Evolutionary conservation across 192 early-diverging fungal genomes (phyloP), one percentile per base, ranked within the genome.

Genomic region (Backusella luteola): DNA sequence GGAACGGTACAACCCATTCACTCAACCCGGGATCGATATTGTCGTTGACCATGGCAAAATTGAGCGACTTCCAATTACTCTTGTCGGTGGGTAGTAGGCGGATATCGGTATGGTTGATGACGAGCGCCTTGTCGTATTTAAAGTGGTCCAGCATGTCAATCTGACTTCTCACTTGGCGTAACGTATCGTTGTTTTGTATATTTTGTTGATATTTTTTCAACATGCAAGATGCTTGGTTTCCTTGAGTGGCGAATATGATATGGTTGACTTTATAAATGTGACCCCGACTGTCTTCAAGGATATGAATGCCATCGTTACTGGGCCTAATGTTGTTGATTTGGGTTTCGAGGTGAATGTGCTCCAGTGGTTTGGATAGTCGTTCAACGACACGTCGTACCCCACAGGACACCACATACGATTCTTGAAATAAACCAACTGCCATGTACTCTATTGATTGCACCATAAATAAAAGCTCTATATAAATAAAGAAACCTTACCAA

Each of bases 91-190:
- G 86, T 26, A 87, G 73, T 32, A 87, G 75, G 15, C 79, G 72
- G 0, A 81, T 84, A 23, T 87, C 86, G 0, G 84, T 87, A 32
- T 87, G 86, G 39, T 85, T 85, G 17, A 87, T 80, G 8, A 87
- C 86, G 7, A 85, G 72, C 0, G 86, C 84, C 2, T 80, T 78
- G 39, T 85, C 86, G 63, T 87, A 87, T 8, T 76, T 78, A 53
- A 87, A 87, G 36, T 80, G 79, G 2, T 73, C 29, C 6, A 87
- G 69, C 36, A 77, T 82, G 34, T 78, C 23, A 32, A 87, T 85
- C 67, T 87, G 86, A 2, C 17, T 42, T 12, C 59, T 32, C 9
- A 81, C 29, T 14, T 32, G 21, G 6, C 21, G 1, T 3, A 63
- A 35, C 9, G 19, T 17, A 8, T 15, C 15, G 19, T 67, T 34